Evolutionary conservation across 148 eudicot species (phyloP).

Genomic region (Mesembryanthemum crystallinum): DNA sequence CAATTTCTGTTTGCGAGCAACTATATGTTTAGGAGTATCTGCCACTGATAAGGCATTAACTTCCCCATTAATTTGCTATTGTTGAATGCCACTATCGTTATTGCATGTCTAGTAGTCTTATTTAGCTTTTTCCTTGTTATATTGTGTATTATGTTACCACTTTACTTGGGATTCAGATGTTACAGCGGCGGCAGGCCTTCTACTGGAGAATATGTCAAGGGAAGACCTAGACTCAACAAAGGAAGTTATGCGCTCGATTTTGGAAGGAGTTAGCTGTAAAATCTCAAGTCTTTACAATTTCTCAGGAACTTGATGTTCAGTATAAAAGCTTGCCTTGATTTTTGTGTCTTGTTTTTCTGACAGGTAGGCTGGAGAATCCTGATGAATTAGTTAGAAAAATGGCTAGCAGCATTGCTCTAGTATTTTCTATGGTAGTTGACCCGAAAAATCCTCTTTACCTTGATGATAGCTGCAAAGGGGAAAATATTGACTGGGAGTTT

Average conservation of each 20-base stretch:
- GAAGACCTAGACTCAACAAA: conserved; percentile 82
- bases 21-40: too few relatives aligned
- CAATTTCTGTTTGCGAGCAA: background rate
- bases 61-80: too few relatives aligned
- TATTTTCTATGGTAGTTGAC: conserved; percentile 84
- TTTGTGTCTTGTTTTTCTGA: conserved; percentile 24
- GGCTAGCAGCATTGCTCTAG: conserved; percentile 82
- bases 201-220: conserved; percentile 79
- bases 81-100: too few relatives aligned
- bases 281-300: conserved; percentile 14
- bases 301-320: background rate
- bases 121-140: too few relatives aligned
- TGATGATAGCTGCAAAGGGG: conserved; percentile 64
- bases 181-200: conserved; percentile 86
- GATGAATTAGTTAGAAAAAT: conserved; percentile 64
- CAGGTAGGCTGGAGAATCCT: conserved; percentile 92
- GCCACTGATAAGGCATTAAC: too few relatives aligned
- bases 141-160: conserved; percentile 35
- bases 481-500: conserved; percentile 86
- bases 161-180: conserved; percentile 61
- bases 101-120: too few relatives aligned
- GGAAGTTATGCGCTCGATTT: conserved; percentile 79
- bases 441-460: conserved; percentile 89
- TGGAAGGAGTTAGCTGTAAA: conserved; percentile 93
- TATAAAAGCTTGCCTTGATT: background rate